phyloP scores from a whole-genome alignment of 2,329 filamentous ascomycete genomes.

The Grosmannia serpens region DNA sequence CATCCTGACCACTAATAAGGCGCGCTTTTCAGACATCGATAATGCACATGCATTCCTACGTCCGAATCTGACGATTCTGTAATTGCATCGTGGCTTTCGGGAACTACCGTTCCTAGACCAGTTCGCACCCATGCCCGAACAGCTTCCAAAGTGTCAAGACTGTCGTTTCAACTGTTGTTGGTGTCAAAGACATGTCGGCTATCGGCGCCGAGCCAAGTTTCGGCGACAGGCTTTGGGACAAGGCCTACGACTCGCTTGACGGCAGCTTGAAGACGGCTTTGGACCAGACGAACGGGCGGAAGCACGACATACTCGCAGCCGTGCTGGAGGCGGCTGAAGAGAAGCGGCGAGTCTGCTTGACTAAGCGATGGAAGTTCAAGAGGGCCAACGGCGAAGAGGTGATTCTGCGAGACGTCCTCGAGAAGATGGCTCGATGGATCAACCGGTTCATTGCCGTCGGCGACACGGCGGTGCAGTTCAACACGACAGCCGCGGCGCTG shows the following conservation, averaged over 20 bases:
- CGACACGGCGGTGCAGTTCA: not conserved
- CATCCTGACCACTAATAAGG: no score
- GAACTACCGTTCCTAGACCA: not conserved
- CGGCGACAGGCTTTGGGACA: not conserved
- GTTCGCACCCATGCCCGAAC: not conserved
- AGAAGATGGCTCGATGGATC: not conserved
- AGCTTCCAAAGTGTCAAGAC: no score
- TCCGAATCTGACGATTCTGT: not conserved
- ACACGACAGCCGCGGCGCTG: not conserved
- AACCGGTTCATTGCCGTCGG: not conserved
- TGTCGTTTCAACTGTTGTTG: not conserved
- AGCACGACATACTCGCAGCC: not conserved
- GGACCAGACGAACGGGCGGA: not conserved
- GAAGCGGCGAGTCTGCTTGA: not conserved
- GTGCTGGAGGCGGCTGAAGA: not conserved
- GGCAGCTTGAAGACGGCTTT: not conserved
- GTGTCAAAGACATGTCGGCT: not conserved
- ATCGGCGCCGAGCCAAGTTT: not conserved
- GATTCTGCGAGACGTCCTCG: not conserved
- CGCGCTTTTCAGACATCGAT: no score
- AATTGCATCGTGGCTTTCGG: not conserved
- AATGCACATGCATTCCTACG: no score
- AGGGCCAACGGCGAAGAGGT: not conserved
- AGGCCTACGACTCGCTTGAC: not conserved
- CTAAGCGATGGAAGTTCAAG: not conserved